A percentile compares a stretch with the other conserved stretches of the same genome.
Evolutionary conservation across 768 basidiomycete genomes (phyloP).

Genomic region (Obba rivulosa): DNA sequence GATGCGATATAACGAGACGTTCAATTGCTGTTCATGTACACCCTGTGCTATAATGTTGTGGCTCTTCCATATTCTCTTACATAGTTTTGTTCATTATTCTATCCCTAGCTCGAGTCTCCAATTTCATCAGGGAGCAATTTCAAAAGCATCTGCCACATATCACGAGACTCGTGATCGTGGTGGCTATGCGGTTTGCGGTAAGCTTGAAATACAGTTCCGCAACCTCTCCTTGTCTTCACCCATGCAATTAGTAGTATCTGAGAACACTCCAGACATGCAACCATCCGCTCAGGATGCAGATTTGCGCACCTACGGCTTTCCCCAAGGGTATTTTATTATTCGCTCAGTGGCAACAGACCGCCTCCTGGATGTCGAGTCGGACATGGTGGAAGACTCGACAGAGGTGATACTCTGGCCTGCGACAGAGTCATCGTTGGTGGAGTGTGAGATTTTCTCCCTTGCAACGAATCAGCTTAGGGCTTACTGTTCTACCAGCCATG

Average conservation of each 20-base stretch:
- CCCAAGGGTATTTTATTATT: constrained; percentile 57
- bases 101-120: no score
- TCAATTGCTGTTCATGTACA: no score
- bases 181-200: not conserved
- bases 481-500: constrained; percentile 39
- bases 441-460: constrained; percentile 40
- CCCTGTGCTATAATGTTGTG: no score
- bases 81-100: no score
- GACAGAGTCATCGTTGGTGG: constrained; percentile 73
- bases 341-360: constrained; percentile 48
- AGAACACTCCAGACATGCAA: constrained; percentile 13
- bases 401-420: constrained; percentile 64
- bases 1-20: no score
- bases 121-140: no score
- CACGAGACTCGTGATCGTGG: not conserved
- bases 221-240: not conserved
- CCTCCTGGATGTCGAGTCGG: constrained; percentile 51
- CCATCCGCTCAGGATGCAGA: constrained; percentile 15
- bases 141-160: no score
- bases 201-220: not conserved
- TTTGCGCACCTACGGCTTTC: constrained; percentile 25
- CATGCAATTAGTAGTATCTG: constrained; percentile 16
- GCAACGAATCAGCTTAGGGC: not conserved
- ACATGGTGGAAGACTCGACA: constrained; percentile 54
- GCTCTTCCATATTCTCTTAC: no score